These are phyloP conservation scores for Herpetomonas samuelpessoai DNA, from an alignment of 208 protist genomes.

Conservation along the genomic window DNA sequence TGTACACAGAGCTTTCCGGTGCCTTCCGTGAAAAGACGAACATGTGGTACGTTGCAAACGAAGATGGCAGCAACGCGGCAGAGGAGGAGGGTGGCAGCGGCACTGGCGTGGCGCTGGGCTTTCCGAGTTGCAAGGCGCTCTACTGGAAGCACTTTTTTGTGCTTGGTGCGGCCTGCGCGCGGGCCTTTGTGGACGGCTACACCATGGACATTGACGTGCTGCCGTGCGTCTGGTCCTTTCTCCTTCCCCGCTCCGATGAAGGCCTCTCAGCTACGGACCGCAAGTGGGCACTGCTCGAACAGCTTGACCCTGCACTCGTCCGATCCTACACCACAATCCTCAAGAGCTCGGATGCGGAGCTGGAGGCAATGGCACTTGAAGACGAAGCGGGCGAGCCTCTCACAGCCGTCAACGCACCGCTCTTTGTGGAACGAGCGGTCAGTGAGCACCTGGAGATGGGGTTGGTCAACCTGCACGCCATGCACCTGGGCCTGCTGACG, in stretches of 20 bases:
- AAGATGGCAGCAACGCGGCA: constrained; percentile 27
- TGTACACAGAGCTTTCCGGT: constrained; percentile 75
- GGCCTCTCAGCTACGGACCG: background rate
- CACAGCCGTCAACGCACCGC: constrained; percentile 20
- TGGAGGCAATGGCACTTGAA: constrained; percentile 49
- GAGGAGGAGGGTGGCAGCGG: background rate
- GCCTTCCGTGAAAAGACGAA: constrained; percentile 24
- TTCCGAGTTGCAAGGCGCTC: constrained; percentile 48
- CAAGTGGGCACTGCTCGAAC: constrained; percentile 20
- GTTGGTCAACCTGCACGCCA: constrained; percentile 53
- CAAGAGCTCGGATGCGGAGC: constrained; percentile 25
- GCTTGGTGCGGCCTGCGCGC: constrained; percentile 60
- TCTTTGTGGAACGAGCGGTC: constrained; percentile 35
- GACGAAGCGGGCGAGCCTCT: constrained; percentile 41
- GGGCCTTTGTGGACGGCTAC: constrained; percentile 80
- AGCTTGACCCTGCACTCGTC: constrained; percentile 50
- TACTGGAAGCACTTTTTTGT: constrained; percentile 63
- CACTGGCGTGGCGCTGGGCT: constrained; percentile 25
- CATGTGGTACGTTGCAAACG: constrained; percentile 67
- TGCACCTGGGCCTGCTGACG: constrained; percentile 54
- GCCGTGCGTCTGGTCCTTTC: constrained; percentile 49
- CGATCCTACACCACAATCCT: constrained; percentile 45
- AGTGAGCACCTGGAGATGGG: constrained; percentile 25
- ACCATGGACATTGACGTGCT: constrained; percentile 55
- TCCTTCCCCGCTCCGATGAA: constrained; percentile 22